Evolutionary conservation across 306 rosid genomes (phyloP), one percentile per base, ranked within the genome.

Genomic region (Citrullus colocynthis): DNA sequence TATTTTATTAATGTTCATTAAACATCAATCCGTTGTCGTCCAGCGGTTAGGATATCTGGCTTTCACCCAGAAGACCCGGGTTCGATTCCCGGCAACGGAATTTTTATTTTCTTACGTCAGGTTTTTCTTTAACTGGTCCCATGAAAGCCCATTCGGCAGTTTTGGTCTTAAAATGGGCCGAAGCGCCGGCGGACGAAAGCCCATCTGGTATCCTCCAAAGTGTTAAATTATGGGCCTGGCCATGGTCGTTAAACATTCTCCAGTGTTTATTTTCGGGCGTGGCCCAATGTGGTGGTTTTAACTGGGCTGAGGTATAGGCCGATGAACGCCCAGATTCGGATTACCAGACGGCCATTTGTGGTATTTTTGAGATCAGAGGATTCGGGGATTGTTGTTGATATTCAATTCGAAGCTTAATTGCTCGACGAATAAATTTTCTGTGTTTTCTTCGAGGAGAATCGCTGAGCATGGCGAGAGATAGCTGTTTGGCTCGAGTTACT

Each of bases 21-120:
- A 32, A 32, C 36, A 2, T 2, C 4, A 44, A 55, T 55, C 59
- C 91, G 79, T 87, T 93, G 93, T 93, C 93, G 93, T 93, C 98
- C 96, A 93, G 98, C 92, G 96, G 96, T 91, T 93, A 91, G 96
- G 97, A 93, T 93, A 80, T 93, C 93, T 91, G 96, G 96, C 96
- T 93, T 93, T 93, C 97, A 91, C 97, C 90, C 93, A 87, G 93
- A 89, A 85, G 96, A 90, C 94, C 97, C 90, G 97, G 97, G 96
- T 93, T 91, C 97, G 93, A 91, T 91, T 91, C 93, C 94, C 97
- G 93, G 94, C 96, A 90, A 82, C 78, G 90, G 93, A 91, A 92
- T 0, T 20, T 56, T 67, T 6, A 0, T 16, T 16, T 52, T 2
- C 15, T 52, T 24, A 24, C 28, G 28, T 24, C 28, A 24, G 28